These are phyloP conservation scores for Didymella segeticola DNA, from an alignment of 2,329 filamentous ascomycete species.

Conservation along the genomic window DNA sequence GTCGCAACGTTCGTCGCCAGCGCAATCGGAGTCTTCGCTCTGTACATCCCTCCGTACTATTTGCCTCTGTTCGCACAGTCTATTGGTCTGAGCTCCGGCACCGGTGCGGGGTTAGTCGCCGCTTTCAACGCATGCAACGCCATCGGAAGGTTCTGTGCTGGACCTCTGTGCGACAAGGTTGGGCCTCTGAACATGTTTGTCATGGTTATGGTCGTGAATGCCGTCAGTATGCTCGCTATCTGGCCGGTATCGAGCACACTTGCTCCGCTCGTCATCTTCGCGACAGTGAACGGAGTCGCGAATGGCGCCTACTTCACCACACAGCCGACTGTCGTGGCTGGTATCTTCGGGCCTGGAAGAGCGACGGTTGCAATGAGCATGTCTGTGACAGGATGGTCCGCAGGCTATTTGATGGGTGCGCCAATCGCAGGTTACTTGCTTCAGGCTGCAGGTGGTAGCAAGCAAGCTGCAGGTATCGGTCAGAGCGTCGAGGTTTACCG, in stretches of 20 bases:
- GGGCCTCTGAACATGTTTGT: constrained; percentile 42
- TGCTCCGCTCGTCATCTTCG: constrained; percentile 33
- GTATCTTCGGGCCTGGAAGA: constrained; percentile 35
- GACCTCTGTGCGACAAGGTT: constrained; percentile 37
- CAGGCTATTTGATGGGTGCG: constrained; percentile 36
- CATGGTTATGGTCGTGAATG: constrained; percentile 33
- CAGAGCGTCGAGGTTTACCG: constrained; percentile 28
- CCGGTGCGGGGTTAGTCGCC: constrained; percentile 32
- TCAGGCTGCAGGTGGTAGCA: constrained; percentile 30
- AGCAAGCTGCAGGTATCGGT: constrained; percentile 10
- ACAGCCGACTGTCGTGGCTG: constrained; percentile 33
- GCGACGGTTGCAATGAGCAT: constrained; percentile 38
- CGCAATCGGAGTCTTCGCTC: constrained; percentile 32
- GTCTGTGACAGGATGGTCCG: constrained; percentile 34
- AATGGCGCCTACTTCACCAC: constrained; percentile 39
- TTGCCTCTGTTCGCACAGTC: constrained; percentile 37
- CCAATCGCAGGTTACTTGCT: constrained; percentile 39
- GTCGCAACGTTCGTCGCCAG: constrained; percentile 30
- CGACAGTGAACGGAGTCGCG: constrained; percentile 35
- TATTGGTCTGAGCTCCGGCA: constrained; percentile 29
- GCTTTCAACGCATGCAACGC: constrained; percentile 39
- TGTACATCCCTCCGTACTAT: constrained; percentile 38
- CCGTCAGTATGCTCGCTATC: constrained; percentile 38
- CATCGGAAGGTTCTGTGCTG: constrained; percentile 32
- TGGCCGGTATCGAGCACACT: constrained; percentile 36